Percentiles rank a stretch among this genome's conserved stretches.
phyloP scores from a whole-genome alignment of 1,284 basidiomycete species.

The Mycena citricolor region DNA sequence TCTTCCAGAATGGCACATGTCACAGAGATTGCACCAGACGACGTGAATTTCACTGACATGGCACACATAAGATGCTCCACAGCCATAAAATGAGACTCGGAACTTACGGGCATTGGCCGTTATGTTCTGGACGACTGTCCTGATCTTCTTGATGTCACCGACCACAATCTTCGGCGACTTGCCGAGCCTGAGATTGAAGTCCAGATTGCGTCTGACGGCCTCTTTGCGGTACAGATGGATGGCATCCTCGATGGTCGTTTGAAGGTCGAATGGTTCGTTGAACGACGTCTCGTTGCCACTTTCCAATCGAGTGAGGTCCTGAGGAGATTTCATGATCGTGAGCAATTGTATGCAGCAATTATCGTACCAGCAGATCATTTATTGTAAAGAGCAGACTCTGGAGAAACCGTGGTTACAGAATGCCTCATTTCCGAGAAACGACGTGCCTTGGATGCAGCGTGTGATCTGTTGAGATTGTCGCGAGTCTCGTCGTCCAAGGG shows the following conservation, averaged over 20 bases:
- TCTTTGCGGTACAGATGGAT: constrained; percentile 67
- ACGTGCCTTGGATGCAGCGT: constrained; percentile 76
- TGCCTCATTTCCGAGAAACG: constrained; percentile 9
- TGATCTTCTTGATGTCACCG: constrained; percentile 75
- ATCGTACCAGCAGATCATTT: constrained; percentile 73
- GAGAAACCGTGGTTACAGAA: constrained; percentile 7
- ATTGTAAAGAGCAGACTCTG: constrained; percentile 78
- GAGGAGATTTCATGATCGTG: constrained; percentile 2
- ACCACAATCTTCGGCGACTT: constrained; percentile 61
- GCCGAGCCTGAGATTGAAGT: constrained; percentile 60
- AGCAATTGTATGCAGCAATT: constrained; percentile 27
- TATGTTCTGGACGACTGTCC: constrained; percentile 81
- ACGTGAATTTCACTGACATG: constrained; percentile 72
- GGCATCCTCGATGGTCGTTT: constrained; percentile 68
- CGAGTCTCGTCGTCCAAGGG: constrained; percentile 77
- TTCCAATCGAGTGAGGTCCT: constrained; percentile 83
- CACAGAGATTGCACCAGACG: constrained; percentile 64
- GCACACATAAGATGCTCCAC: background rate
- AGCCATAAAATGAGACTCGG: too few species aligned
- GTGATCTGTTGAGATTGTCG: constrained; percentile 76
- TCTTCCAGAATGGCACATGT: constrained; percentile 57
- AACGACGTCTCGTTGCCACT: constrained; percentile 79
- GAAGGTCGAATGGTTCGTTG: constrained; percentile 81
- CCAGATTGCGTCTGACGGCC: constrained; percentile 64
- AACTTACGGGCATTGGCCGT: constrained; percentile 76